Evolutionary conservation across 257 asterid genomes (phyloP).

Genomic region (Prunella vulgaris): DNA sequence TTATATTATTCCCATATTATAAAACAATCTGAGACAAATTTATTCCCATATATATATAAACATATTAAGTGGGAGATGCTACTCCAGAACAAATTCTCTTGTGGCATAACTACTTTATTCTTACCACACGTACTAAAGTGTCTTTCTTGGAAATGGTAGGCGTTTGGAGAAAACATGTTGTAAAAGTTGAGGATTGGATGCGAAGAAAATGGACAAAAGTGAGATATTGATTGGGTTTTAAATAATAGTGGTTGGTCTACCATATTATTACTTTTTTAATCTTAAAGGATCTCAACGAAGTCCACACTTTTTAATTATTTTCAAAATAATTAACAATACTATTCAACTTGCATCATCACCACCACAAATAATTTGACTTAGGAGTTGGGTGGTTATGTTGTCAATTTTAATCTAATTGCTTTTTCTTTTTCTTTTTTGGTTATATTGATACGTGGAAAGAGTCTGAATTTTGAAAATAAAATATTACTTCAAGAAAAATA

Average conservation of each 20-base stretch:
- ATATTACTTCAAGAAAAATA: too few relatives aligned
- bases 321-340: background rate
- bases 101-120: constrained; percentile 2
- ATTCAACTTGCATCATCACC: background rate
- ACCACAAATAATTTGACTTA: background rate
- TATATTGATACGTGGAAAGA: background rate
- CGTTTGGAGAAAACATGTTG: background rate
- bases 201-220: constrained; percentile 7
- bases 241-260: background rate
- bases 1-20: too few relatives aligned
- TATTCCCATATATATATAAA: too few relatives aligned
- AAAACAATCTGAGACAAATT: too few relatives aligned
- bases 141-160: background rate
- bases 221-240: background rate
- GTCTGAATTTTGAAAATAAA: too few relatives aligned
- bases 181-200: constrained; percentile 14
- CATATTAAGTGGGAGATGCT: background rate
- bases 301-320: background rate
- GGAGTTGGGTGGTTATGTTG: background rate
- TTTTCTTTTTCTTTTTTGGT: too few relatives aligned
- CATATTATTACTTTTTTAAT: background rate
- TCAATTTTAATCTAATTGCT: background rate
- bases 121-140: background rate
- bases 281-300: background rate
- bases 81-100: background rate